Percentiles rank a stretch among this genome's conserved stretches.
phyloP scores from a whole-genome alignment of 257 asterid genomes.

The Ocimum tenuiflorum region DNA sequence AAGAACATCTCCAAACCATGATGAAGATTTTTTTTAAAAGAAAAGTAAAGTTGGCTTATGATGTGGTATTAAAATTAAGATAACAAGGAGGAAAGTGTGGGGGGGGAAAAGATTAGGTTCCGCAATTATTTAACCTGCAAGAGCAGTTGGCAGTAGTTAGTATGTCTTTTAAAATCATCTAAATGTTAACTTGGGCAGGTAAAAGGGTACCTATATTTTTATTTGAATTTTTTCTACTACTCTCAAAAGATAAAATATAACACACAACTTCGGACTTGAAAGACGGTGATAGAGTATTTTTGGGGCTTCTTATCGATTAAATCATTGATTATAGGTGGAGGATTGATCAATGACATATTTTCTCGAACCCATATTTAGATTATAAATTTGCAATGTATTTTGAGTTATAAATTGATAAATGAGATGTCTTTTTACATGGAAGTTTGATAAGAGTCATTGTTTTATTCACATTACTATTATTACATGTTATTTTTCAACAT shows the following conservation, averaged over 20 bases:
- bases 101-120: slow-evolving; percentile 39
- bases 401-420: no score
- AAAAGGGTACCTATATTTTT: slow-evolving; percentile 15
- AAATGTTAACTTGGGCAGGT: slow-evolving; percentile 18
- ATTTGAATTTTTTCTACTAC: not conserved
- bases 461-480: no score
- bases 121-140: slow-evolving; percentile 62
- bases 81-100: slow-evolving; percentile 16
- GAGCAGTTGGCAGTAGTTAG: slow-evolving; percentile 76
- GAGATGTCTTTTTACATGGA: no score
- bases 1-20: slow-evolving; percentile 53
- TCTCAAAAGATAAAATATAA: not conserved
- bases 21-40: slow-evolving; percentile 14
- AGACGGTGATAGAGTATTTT: no score
- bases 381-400: no score
- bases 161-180: slow-evolving; percentile 46
- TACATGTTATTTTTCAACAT: no score
- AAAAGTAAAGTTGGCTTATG: slow-evolving; percentile 15
- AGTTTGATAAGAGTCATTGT: no score
- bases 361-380: no score
- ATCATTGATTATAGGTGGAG: no score
- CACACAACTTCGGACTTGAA: no score
- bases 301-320: no score
- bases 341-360: no score
- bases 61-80: not conserved